phyloP scores from a whole-genome alignment of 768 basidiomycete species.

The Austroboletus festivus region DNA sequence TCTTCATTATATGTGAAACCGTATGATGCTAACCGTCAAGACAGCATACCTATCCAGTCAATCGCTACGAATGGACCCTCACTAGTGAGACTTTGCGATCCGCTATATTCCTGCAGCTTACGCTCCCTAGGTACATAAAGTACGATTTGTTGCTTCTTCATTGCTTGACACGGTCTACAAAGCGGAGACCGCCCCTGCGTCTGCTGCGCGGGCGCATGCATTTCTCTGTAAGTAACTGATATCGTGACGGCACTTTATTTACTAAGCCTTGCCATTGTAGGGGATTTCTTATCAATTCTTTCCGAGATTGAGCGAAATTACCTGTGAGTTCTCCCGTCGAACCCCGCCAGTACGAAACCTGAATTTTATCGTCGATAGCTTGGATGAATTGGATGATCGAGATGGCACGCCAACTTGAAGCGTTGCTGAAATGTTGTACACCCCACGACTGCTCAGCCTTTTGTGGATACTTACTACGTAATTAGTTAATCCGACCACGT shows the following conservation, averaged over 20 bases:
- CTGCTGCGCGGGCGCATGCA: conserved; percentile 80
- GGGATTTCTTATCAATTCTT: conserved; percentile 90
- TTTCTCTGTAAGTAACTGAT: conserved; percentile 64
- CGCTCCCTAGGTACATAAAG: conserved; percentile 72
- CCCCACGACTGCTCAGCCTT: too few species aligned
- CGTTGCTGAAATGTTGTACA: too few species aligned
- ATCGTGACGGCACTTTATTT: background rate
- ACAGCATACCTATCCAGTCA: conserved; percentile 87
- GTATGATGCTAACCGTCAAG: conserved; percentile 3
- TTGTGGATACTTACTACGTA: too few species aligned
- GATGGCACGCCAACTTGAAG: conserved; percentile 47
- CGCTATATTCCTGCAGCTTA: background rate
- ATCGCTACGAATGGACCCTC: conserved; percentile 88
- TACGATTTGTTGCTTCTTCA: conserved; percentile 89
- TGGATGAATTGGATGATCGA: conserved; percentile 42
- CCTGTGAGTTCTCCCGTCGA: conserved; percentile 53
- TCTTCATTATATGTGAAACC: conserved; percentile 5
- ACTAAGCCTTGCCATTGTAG: conserved; percentile 35
- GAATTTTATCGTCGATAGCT: conserved; percentile 40
- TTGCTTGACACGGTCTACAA: conserved; percentile 81
- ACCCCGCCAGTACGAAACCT: too few species aligned
- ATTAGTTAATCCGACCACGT: conserved; percentile 15
- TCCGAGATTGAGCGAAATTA: conserved; percentile 92
- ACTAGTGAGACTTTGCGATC: conserved; percentile 42
- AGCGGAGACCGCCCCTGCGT: conserved; percentile 74